Conservation (phyloP, 1,284 basidiomycete genomes). For the Entoloma clypeatum region DNA sequence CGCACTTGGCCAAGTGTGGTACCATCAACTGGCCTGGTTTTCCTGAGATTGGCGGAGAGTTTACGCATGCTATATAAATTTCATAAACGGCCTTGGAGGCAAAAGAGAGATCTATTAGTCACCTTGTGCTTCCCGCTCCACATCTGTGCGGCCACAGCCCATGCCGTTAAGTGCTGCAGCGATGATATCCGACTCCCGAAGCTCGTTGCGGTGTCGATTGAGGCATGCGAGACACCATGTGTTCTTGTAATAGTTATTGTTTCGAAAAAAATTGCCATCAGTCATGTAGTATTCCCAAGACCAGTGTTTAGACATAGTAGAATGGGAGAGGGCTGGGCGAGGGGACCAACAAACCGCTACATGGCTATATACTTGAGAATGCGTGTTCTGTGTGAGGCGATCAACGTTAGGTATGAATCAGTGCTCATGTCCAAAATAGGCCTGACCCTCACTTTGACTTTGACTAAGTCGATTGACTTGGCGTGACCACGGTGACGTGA, state of each 20-base stretch:
- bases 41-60: background rate
- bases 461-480: too few relatives aligned
- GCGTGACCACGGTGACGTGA: too few relatives aligned
- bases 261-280: slow-evolving; percentile 1
- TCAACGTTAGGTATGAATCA: too few relatives aligned
- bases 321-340: too few relatives aligned
- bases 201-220: slow-evolving; percentile 2
- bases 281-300: slow-evolving; percentile 9
- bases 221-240: slow-evolving; percentile 10
- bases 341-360: too few relatives aligned
- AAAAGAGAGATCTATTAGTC: background rate
- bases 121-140: slow-evolving; percentile 1
- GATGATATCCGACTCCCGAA: slow-evolving; percentile 6
- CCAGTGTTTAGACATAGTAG: too few relatives aligned
- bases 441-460: too few relatives aligned
- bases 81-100: background rate
- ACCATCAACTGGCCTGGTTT: slow-evolving; percentile 6
- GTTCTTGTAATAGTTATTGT: slow-evolving; percentile 8
- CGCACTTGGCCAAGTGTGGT: slow-evolving; percentile 3
- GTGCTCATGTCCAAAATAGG: too few relatives aligned
- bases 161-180: slow-evolving; percentile 1
- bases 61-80: background rate
- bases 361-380: too few relatives aligned
- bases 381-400: too few relatives aligned
- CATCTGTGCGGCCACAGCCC: background rate